Evolutionary conservation across 805 yeast species (phyloP).

Genomic region (Ogataea sp.): DNA sequence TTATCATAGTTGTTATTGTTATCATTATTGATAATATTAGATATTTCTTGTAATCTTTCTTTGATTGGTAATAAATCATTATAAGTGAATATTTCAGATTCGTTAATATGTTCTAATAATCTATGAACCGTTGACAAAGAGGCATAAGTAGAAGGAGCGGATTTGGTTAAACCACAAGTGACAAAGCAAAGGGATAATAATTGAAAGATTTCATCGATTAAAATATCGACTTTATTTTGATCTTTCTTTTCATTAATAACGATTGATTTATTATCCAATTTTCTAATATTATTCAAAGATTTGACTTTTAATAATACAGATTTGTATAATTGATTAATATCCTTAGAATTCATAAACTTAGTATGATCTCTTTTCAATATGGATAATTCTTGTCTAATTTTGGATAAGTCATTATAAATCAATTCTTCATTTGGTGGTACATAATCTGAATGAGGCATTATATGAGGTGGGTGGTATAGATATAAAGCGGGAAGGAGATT

Average conservation of each 20-base stretch:
- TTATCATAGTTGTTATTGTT: conserved; percentile 36
- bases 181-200: conserved; percentile 77
- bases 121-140: conserved; percentile 82
- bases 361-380: conserved; percentile 54
- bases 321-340: conserved; percentile 53
- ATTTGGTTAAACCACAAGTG: conserved; percentile 83
- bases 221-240: conserved; percentile 51
- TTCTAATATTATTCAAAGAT: conserved; percentile 43
- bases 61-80: conserved; percentile 77
- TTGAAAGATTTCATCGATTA: conserved; percentile 86
- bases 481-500: too few relatives aligned
- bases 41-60: conserved; percentile 64
- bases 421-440: conserved; percentile 24
- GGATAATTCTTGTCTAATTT: conserved; percentile 35
- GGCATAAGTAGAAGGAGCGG: conserved; percentile 93
- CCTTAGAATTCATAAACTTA: conserved; percentile 59
- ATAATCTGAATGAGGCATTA: conserved; percentile 17
- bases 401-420: conserved; percentile 31
- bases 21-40: conserved; percentile 49
- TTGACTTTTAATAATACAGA: conserved; percentile 47
- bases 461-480: background rate
- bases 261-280: conserved; percentile 5
- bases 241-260: background rate
- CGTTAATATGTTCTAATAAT: conserved; percentile 73
- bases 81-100: conserved; percentile 72